phyloP scores from a whole-genome alignment of 164 flowering plant genomes.

The Sedum album region DNA sequence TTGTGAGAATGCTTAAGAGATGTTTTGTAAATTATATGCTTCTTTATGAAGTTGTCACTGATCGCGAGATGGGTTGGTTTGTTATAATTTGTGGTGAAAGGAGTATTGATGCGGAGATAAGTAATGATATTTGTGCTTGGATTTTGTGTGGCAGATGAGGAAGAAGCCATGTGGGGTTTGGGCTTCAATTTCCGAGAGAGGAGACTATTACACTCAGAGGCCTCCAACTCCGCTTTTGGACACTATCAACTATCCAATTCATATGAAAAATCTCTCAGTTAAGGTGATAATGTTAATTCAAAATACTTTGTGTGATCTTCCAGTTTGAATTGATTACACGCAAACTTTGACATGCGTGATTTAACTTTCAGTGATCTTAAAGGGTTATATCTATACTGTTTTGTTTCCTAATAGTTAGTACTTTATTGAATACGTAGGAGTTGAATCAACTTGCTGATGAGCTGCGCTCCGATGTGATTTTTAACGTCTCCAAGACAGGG shows the following conservation, averaged over 20 bases:
- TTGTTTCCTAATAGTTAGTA: not conserved
- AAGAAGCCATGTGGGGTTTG: slow-evolving; percentile 51
- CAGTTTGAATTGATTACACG: not conserved
- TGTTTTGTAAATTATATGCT: not conserved
- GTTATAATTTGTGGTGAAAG: not conserved
- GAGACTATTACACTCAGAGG: slow-evolving; percentile 66
- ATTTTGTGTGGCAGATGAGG: slow-evolving; percentile 30
- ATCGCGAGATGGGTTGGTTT: not conserved
- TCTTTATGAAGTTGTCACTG: not conserved
- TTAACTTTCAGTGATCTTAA: no score
- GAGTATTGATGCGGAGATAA: not conserved
- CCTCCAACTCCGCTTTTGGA: not conserved
- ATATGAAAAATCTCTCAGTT: slow-evolving; percentile 88
- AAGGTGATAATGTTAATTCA: slow-evolving; percentile 37
- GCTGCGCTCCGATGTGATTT: slow-evolving; percentile 77
- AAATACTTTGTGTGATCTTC: not conserved
- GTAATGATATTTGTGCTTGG: not conserved
- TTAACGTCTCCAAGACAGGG: slow-evolving; percentile 85
- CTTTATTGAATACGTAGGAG: slow-evolving; percentile 44
- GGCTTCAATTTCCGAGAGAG: slow-evolving; percentile 70
- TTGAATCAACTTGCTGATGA: slow-evolving; percentile 86
- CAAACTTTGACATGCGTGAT: no score
- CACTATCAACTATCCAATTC: slow-evolving; percentile 48
- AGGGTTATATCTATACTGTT: no score
- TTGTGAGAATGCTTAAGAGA: no score